These are phyloP conservation scores for Brettanomyces sp. DNA, from an alignment of 805 yeast species.

Conservation along the genomic window DNA sequence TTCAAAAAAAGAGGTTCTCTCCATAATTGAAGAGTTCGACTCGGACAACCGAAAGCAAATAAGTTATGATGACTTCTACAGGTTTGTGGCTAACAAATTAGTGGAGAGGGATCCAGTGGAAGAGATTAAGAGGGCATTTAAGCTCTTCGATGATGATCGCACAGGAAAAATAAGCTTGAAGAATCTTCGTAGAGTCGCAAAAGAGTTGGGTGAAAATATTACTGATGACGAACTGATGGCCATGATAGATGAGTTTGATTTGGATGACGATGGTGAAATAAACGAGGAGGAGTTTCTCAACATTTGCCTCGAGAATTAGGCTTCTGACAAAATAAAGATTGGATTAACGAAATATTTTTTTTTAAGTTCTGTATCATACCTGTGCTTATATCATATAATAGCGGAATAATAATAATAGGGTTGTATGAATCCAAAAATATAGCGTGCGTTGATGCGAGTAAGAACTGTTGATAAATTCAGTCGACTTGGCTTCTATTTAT, in stretches of 20 bases:
- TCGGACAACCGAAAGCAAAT: conserved; percentile 65
- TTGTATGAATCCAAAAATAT: too few species aligned
- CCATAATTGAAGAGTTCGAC: conserved; percentile 73
- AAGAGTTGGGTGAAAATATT: conserved; percentile 84
- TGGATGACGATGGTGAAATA: conserved; percentile 93
- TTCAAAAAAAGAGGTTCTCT: conserved; percentile 63
- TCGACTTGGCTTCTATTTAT: too few species aligned
- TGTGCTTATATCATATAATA: too few species aligned
- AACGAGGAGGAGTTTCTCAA: conserved; percentile 85
- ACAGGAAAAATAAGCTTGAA: conserved; percentile 81
- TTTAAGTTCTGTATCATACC: too few species aligned
- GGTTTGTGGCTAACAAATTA: conserved; percentile 74
- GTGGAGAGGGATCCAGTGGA: conserved; percentile 85
- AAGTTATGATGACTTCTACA: conserved; percentile 72
- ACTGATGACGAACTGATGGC: conserved; percentile 90
- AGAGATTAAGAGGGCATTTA: conserved; percentile 84
- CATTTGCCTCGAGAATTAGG: conserved; percentile 67
- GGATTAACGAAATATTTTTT: too few species aligned
- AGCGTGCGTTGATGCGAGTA: too few species aligned
- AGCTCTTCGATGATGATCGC: conserved; percentile 76
- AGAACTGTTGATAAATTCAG: too few species aligned
- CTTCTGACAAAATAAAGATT: not conserved
- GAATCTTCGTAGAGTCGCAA: conserved; percentile 80
- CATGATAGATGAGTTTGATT: conserved; percentile 95
- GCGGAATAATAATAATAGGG: too few species aligned